phyloP scores from a whole-genome alignment of 768 basidiomycete species.

The Macrolepiota dolichaula region DNA sequence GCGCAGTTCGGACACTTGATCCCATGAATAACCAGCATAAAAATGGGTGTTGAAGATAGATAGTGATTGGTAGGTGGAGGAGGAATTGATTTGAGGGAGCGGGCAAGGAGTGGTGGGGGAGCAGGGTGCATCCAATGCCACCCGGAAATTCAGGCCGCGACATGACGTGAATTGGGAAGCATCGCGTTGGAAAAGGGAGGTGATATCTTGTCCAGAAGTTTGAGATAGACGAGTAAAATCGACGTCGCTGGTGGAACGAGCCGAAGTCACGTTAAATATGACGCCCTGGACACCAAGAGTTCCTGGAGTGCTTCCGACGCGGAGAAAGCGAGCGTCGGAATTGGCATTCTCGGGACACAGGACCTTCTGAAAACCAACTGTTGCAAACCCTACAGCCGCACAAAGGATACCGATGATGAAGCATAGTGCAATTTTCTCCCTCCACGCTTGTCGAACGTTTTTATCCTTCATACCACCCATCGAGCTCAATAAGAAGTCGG shows the following conservation, averaged over 20 bases:
- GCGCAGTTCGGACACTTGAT: slow-evolving; percentile 67
- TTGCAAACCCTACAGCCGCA: slow-evolving; percentile 80
- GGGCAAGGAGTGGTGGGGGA: slow-evolving; percentile 56
- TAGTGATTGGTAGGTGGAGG: slow-evolving; percentile 57
- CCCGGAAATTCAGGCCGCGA: slow-evolving; percentile 54
- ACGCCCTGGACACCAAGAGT: slow-evolving; percentile 76
- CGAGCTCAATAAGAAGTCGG: slow-evolving; percentile 66
- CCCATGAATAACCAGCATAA: slow-evolving; percentile 88
- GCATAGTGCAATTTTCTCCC: slow-evolving; percentile 94
- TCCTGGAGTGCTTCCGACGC: slow-evolving; percentile 53
- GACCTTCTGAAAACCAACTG: slow-evolving; percentile 90
- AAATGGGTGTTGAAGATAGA: slow-evolving; percentile 62
- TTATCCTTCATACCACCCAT: slow-evolving; percentile 81
- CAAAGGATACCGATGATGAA: slow-evolving; percentile 82
- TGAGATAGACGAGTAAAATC: slow-evolving; percentile 56
- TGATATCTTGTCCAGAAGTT: slow-evolving; percentile 82
- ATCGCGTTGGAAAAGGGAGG: slow-evolving; percentile 76
- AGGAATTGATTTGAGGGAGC: slow-evolving; percentile 54
- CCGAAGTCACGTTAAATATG: slow-evolving; percentile 68
- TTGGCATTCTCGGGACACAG: slow-evolving; percentile 70
- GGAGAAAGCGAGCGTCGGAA: slow-evolving; percentile 43
- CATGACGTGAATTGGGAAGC: slow-evolving; percentile 67
- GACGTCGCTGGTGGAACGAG: slow-evolving; percentile 47
- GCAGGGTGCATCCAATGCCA: slow-evolving; percentile 78
- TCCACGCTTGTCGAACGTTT: slow-evolving; percentile 85